Evolutionary conservation across 2,329 filamentous ascomycete species (phyloP).

Genomic region (Blastomyces silverae): DNA sequence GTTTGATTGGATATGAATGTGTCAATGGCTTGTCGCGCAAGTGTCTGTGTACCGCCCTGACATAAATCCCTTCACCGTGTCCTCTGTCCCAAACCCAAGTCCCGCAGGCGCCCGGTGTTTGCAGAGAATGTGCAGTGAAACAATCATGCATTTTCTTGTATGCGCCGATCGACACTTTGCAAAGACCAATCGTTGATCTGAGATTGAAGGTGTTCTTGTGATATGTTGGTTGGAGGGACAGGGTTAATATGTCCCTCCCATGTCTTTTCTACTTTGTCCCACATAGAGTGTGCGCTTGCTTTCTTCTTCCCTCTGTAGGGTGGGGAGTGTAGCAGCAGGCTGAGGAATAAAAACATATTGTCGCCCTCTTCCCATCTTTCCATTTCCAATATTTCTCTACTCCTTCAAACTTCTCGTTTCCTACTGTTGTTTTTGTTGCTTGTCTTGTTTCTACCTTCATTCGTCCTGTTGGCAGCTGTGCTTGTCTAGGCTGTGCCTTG

Average conservation of each 20-base stretch:
- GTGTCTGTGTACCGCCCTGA: neutral
- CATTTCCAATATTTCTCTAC: neutral
- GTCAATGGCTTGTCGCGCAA: neutral
- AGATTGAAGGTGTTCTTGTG: neutral
- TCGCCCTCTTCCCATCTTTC: neutral
- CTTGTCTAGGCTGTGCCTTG: conserved; percentile 4
- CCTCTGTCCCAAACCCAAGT: neutral
- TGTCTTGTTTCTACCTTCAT: neutral
- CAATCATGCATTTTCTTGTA: neutral
- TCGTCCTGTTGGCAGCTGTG: neutral
- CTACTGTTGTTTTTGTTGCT: neutral
- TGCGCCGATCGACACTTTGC: neutral
- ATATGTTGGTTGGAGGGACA: neutral
- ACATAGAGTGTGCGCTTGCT: neutral
- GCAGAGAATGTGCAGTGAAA: neutral
- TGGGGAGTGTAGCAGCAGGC: neutral
- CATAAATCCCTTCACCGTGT: too few species aligned
- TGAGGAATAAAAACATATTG: conserved; percentile 2
- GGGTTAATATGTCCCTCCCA: neutral
- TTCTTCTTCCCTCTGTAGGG: neutral
- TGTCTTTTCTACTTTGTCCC: neutral
- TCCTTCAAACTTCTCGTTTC: neutral
- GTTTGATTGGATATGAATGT: neutral
- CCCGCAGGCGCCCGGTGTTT: neutral
- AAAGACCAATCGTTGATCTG: neutral